These are phyloP conservation scores for Amoebophrya sp. DNA, from an alignment of 169 alveolate genomes.

Conservation along the genomic window DNA sequence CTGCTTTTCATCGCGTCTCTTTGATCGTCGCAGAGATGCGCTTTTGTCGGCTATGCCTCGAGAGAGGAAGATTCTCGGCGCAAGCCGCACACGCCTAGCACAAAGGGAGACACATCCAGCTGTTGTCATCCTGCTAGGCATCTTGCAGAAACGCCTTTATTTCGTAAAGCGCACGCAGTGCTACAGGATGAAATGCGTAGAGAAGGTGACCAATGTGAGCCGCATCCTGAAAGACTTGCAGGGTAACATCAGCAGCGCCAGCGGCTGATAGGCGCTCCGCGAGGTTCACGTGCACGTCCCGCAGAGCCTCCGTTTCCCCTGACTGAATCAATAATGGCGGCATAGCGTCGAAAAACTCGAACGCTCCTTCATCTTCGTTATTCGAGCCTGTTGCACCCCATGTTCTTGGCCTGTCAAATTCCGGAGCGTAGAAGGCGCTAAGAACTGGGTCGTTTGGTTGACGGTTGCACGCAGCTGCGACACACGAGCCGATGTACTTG, in stretches of 20 bases:
- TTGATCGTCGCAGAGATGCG: no score
- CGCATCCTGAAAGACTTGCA: background rate
- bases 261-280: background rate
- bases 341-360: no score
- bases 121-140: no score
- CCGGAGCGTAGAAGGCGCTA: background rate
- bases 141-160: background rate
- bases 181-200: background rate
- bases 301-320: background rate
- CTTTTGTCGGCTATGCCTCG: no score
- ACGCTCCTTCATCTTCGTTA: no score
- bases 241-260: background rate
- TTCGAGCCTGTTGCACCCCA: no score
- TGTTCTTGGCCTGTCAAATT: no score
- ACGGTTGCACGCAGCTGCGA: background rate
- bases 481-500: background rate
- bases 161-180: background rate
- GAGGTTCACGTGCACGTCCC: background rate
- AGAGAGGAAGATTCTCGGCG: no score
- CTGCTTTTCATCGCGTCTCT: no score
- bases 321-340: background rate
- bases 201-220: background rate
- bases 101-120: no score
- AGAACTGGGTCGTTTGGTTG: background rate
- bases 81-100: no score